These are phyloP conservation scores for Gautieria morchelliformis DNA, from an alignment of 768 basidiomycete genomes.

Conservation along the genomic window DNA sequence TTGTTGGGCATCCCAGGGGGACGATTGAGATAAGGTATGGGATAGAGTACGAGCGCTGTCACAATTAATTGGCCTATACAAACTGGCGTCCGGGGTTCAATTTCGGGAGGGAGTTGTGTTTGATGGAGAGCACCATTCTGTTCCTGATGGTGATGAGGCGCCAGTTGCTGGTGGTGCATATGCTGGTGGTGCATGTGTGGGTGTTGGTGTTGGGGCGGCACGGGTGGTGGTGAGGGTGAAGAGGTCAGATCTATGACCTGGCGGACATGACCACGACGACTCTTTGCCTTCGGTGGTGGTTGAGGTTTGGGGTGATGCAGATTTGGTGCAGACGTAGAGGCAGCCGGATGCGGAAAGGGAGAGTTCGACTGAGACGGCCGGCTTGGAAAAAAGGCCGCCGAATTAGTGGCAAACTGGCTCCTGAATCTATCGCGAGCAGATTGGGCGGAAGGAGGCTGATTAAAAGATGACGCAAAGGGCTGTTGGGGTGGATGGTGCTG, in stretches of 20 bases:
- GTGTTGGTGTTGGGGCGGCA: slow-evolving; percentile 24
- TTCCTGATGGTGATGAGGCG: slow-evolving; percentile 19
- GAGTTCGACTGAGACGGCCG: slow-evolving; percentile 17
- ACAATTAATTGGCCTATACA: slow-evolving; percentile 82
- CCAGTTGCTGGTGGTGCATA: slow-evolving; percentile 13
- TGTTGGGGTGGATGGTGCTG: slow-evolving; percentile 16
- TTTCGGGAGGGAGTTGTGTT: slow-evolving; percentile 33
- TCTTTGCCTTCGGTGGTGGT: slow-evolving; percentile 19
- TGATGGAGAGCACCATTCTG: slow-evolving; percentile 2
- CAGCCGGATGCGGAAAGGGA: slow-evolving; percentile 19
- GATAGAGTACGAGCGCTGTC: slow-evolving; percentile 80
- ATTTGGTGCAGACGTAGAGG: slow-evolving; percentile 13
- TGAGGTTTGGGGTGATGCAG: slow-evolving; percentile 11
- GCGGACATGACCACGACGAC: slow-evolving; percentile 23
- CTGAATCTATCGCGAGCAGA: slow-evolving; percentile 29
- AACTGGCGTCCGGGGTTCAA: slow-evolving; percentile 73
- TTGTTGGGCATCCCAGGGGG: slow-evolving; percentile 17
- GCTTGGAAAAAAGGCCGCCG: slow-evolving; percentile 23
- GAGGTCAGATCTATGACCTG: slow-evolving; percentile 64
- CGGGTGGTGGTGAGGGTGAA: slow-evolving; percentile 47
- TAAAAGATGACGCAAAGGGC: slow-evolving; percentile 8
- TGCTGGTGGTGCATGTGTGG: slow-evolving; percentile 20
- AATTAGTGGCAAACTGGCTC: slow-evolving; percentile 39
- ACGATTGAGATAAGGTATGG: slow-evolving; percentile 54
- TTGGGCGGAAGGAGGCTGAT: not conserved